A percentile compares a stretch with the other conserved stretches of the same genome.
Evolutionary conservation across 257 asterid species (phyloP).

Genomic region (Solanum tarapatanum): DNA sequence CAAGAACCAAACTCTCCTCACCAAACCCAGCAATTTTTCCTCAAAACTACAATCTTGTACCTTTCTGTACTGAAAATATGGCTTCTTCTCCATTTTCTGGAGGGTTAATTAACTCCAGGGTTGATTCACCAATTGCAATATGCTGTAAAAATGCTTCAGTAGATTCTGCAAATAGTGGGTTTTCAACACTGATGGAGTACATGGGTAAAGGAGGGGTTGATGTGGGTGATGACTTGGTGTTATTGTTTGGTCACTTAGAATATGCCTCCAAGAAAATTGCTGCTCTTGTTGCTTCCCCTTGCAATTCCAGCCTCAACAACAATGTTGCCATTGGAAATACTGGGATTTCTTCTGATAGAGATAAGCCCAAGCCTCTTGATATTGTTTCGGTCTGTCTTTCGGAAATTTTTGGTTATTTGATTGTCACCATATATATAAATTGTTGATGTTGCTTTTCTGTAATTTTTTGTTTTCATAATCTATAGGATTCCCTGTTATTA

Average conservation of each 20-base stretch:
- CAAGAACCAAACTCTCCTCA: slow-evolving; percentile 18
- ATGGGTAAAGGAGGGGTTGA: slow-evolving; percentile 49
- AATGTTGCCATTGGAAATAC: slow-evolving; percentile 10
- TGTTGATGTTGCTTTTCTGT: background rate
- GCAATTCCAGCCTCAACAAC: slow-evolving; percentile 39
- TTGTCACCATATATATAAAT: background rate
- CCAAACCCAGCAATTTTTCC: slow-evolving; percentile 14
- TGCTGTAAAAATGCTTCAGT: background rate
- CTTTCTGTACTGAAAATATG: slow-evolving; percentile 28
- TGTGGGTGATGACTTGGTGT: slow-evolving; percentile 60
- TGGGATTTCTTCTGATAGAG: slow-evolving; percentile 37
- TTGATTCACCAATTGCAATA: slow-evolving; percentile 14
- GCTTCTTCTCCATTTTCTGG: slow-evolving; percentile 15
- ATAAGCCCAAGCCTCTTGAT: slow-evolving; percentile 91
- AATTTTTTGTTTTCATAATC: background rate
- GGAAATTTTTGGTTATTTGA: background rate
- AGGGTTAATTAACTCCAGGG: slow-evolving; percentile 31
- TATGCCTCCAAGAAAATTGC: slow-evolving; percentile 82
- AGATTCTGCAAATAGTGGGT: slow-evolving; percentile 19
- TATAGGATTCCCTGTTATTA: background rate
- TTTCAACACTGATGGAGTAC: slow-evolving; percentile 57
- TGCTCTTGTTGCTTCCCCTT: slow-evolving; percentile 93
- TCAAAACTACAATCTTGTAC: slow-evolving; percentile 8
- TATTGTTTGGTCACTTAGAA: slow-evolving; percentile 55
- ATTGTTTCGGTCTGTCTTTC: slow-evolving; percentile 51